A percentile compares a stretch with the other conserved stretches of the same genome.
phyloP scores from a whole-genome alignment of 2,329 filamentous ascomycete species.

The Venturia nashicola region DNA sequence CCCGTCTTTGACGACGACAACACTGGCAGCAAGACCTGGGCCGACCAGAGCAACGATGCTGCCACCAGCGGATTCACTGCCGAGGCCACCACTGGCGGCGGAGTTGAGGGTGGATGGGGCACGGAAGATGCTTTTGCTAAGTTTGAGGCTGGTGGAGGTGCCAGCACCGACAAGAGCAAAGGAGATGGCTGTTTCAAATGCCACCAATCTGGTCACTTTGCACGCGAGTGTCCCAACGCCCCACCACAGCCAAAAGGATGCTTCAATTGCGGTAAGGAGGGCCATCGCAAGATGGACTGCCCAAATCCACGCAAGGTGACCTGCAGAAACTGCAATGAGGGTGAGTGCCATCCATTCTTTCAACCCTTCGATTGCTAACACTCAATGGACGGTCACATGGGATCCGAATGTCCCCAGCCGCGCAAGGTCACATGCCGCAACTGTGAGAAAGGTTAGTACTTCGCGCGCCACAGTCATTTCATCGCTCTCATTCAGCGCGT shows the following conservation, averaged over 20 bases:
- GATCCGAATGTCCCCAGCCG: constrained; percentile 35
- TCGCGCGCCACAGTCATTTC: constrained; percentile 25
- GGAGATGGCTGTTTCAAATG: constrained; percentile 29
- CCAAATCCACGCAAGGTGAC: constrained; percentile 20
- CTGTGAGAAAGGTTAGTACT: constrained; percentile 52
- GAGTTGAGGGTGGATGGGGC: constrained; percentile 13
- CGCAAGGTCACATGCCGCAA: constrained; percentile 54
- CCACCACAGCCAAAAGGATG: constrained; percentile 35
- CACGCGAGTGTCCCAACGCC: constrained; percentile 34
- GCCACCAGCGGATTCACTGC: constrained; percentile 5
- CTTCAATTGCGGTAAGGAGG: constrained; percentile 46
- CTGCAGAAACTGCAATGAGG: constrained; percentile 32
- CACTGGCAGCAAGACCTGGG: background rate
- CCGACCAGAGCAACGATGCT: background rate
- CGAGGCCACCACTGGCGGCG: constrained; percentile 11
- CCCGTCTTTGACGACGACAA: background rate
- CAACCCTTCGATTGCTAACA: constrained; percentile 48
- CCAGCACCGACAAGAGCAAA: constrained; percentile 14
- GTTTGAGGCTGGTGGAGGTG: constrained; percentile 13
- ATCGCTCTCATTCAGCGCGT: background rate
- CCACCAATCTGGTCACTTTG: constrained; percentile 31
- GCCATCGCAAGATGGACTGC: constrained; percentile 22
- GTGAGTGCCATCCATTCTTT: constrained; percentile 40
- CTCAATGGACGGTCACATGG: constrained; percentile 34
- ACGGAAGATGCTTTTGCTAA: constrained; percentile 11